Base-by-base conservation (phyloP, 371 early-diverging fungal species). In the Zychaea mexicana region DNA sequence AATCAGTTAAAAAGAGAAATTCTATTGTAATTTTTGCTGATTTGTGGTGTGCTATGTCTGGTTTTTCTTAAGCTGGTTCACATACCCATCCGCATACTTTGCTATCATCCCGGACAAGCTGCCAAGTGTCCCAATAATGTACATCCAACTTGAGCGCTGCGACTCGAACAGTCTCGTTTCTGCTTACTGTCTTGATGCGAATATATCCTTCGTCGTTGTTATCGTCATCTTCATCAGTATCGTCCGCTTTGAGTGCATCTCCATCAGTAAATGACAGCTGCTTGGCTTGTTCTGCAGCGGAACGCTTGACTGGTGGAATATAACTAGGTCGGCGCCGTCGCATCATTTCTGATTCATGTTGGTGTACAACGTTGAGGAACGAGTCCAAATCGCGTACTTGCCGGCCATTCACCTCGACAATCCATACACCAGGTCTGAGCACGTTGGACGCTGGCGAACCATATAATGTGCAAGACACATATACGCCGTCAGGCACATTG, bases 81-180 rank as follows among this genome's bases (percentile, higher is more conserved):
- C 79, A 78, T n/a, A 61, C 64, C 92, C 92, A 91, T 19, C 90
- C 89, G 61, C 83, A 79, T n/a, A 81, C 70, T 31, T 78, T 59
- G 10, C 67, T 68, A 0, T 80, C 79, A 45, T 88, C 85, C 10
- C 71, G 77, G 17, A 86, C 57, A 42, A 92, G 72, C 67, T 88
- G 83, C 79, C 88, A 89, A 0, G 89, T 79, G 3, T 83, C 83
- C 92, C 92, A 91, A 64, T 89, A 91, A 69, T 89, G 89, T 21
- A 85, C 72, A 77, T 90, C 92, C 28, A 90, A 57, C 45, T 89
- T 87, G 65, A 91, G 67, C 31, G 90, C 88, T 28, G 88, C 81
- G 30, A 91, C 89, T 7, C 82, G 78, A 0, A 87, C 82, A 5
- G 81, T 81, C 8, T 80, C 82, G 21, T 77, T 79, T 10, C 88